phyloP scores from a whole-genome alignment of 2,329 filamentous ascomycete genomes.

The Fusarium pseudograminearum region DNA sequence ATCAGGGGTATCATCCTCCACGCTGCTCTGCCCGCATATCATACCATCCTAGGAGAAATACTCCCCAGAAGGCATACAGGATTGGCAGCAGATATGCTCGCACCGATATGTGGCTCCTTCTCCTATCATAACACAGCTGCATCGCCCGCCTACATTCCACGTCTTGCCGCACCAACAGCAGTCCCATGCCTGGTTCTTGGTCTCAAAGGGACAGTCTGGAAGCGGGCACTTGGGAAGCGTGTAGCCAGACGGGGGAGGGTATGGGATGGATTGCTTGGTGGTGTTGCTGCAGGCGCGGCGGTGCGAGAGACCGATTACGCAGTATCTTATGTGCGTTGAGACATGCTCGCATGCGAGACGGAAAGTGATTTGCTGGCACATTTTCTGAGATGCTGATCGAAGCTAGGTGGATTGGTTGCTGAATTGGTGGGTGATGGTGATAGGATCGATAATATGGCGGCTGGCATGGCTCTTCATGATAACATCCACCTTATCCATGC shows the following conservation, averaged over 20 bases:
- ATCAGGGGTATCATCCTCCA: slow-evolving; percentile 18
- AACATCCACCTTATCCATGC: background rate
- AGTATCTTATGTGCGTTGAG: slow-evolving; percentile 59
- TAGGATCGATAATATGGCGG: background rate
- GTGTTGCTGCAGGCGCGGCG: slow-evolving; percentile 59
- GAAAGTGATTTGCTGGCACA: slow-evolving; percentile 65
- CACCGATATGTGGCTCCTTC: slow-evolving; percentile 63
- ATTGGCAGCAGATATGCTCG: slow-evolving; percentile 66
- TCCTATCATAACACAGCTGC: slow-evolving; percentile 65
- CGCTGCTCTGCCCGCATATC: background rate
- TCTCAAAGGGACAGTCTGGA: slow-evolving; percentile 62
- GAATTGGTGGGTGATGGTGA: background rate
- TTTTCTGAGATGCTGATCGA: slow-evolving; percentile 39
- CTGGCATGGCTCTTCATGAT: background rate
- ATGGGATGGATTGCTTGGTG: slow-evolving; percentile 58
- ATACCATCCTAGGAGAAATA: slow-evolving; percentile 37
- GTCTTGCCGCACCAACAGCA: slow-evolving; percentile 68
- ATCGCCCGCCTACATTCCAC: slow-evolving; percentile 63
- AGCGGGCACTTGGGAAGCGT: slow-evolving; percentile 59
- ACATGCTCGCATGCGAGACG: slow-evolving; percentile 65
- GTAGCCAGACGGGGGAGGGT: slow-evolving; percentile 62
- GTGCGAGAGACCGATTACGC: slow-evolving; percentile 55
- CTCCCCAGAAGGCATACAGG: slow-evolving; percentile 59
- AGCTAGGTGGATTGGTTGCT: background rate
- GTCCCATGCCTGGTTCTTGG: slow-evolving; percentile 63